phyloP scores from a whole-genome alignment of 208 protist genomes.

The Acanthamoeba rhysodes region DNA sequence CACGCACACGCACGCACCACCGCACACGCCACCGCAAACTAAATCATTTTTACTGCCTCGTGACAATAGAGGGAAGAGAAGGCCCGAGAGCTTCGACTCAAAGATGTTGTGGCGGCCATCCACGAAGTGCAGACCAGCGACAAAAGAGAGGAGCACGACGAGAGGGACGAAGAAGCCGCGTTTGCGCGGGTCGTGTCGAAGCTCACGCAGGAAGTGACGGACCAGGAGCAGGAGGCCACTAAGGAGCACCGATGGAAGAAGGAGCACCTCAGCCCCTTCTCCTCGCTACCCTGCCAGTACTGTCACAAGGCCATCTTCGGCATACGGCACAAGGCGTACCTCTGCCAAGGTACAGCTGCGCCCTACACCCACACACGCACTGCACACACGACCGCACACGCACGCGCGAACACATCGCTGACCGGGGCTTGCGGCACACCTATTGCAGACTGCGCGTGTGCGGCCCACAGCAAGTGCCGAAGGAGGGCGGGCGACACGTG shows the following conservation, averaged over 20 bases:
- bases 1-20: too few relatives aligned
- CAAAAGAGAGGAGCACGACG: neutral
- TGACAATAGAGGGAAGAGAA: neutral
- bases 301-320: slow-evolving; percentile 39
- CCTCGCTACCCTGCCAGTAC: neutral
- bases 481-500: neutral
- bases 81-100: neutral
- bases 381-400: neutral
- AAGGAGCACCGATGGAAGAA: slow-evolving; percentile 8
- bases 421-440: neutral
- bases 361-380: neutral
- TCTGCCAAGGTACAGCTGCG: neutral
- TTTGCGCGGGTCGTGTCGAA: neutral
- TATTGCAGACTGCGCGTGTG: neutral
- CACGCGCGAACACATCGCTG: neutral
- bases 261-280: neutral
- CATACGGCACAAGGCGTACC: neutral
- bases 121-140: neutral
- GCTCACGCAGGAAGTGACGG: neutral
- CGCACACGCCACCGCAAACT: neutral
- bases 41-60: neutral
- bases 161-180: neutral
- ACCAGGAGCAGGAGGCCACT: neutral
- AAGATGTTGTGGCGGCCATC: neutral
- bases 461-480: slow-evolving; percentile 8